Percentiles rank a stretch among this genome's conserved stretches.
phyloP scores from a whole-genome alignment of 495 filamentous ascomycete genomes.

The Filosporella fistucella region DNA sequence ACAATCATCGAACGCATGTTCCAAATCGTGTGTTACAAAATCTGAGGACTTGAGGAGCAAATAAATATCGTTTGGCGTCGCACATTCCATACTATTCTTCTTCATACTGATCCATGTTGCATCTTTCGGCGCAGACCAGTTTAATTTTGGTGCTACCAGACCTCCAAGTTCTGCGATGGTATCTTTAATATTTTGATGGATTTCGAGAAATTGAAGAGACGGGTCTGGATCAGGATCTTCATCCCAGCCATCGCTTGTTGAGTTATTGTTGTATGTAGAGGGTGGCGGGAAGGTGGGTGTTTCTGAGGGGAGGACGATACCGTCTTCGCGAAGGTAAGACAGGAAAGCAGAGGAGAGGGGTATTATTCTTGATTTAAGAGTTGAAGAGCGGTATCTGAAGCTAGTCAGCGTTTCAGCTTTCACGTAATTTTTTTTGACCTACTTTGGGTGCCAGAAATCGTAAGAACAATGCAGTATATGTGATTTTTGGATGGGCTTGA shows the following conservation, averaged over 20 bases:
- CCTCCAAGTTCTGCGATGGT: constrained; percentile 78
- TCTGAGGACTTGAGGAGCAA: constrained; percentile 87
- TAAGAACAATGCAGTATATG: constrained; percentile 95
- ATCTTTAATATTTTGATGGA: constrained; percentile 69
- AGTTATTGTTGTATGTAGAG: constrained; percentile 16
- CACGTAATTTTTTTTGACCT: constrained; percentile 16
- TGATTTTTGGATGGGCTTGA: constrained; percentile 73
- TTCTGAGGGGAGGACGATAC: constrained; percentile 64
- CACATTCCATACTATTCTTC: constrained; percentile 88
- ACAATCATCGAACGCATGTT: constrained; percentile 86
- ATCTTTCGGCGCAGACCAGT: constrained; percentile 97
- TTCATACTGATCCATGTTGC: constrained; percentile 87
- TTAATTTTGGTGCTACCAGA: constrained; percentile 83
- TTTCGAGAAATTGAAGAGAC: constrained; percentile 52
- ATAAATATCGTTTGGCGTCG: constrained; percentile 84
- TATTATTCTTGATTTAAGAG: constrained; percentile 80
- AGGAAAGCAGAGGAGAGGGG: constrained; percentile 72
- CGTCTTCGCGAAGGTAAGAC: constrained; percentile 84
- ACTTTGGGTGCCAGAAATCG: constrained; percentile 83
- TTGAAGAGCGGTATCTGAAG: constrained; percentile 63
- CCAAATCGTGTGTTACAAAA: constrained; percentile 91
- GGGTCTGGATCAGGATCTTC: constrained; percentile 27
- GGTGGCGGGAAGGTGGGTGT: constrained; percentile 17
- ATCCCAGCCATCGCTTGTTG: constrained; percentile 38
- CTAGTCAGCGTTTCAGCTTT: constrained; percentile 1